Evolutionary conservation across 2,329 filamentous ascomycete species (phyloP).

Genomic region (Xylariomycetidae sp.): DNA sequence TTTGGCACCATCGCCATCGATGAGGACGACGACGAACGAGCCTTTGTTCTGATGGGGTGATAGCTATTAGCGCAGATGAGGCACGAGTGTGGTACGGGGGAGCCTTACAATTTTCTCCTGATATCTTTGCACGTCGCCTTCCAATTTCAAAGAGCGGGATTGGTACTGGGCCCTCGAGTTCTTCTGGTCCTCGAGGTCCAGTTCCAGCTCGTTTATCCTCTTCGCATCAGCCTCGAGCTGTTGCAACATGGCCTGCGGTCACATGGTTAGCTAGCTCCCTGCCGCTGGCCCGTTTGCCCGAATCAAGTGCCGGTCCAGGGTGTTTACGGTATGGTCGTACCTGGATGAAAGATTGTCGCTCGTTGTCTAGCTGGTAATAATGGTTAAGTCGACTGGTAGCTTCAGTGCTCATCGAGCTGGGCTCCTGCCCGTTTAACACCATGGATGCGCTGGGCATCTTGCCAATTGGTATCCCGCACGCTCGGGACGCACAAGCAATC

Average conservation of each 20-base stretch:
- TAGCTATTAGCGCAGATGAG: slow-evolving; percentile 3
- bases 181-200: slow-evolving; percentile 25
- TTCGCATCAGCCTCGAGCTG: slow-evolving; percentile 18
- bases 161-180: slow-evolving; percentile 21
- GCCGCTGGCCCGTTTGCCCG: no score
- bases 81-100: slow-evolving; percentile 1
- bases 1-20: slow-evolving; percentile 30
- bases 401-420: slow-evolving; percentile 8
- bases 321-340: no score
- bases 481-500: no score
- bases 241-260: slow-evolving; percentile 22
- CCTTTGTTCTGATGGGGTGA: slow-evolving; percentile 20
- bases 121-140: slow-evolving; percentile 14
- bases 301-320: no score
- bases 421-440: slow-evolving; percentile 17
- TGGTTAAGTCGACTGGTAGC: slow-evolving; percentile 17
- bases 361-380: slow-evolving; percentile 22
- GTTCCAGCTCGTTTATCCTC: slow-evolving; percentile 21
- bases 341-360: slow-evolving; percentile 23
- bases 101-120: slow-evolving; percentile 20
- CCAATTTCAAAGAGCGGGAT: slow-evolving; percentile 13
- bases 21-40: slow-evolving; percentile 27
- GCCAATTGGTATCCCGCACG: no score
- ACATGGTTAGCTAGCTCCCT: no score
- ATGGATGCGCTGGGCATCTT: slow-evolving; percentile 10